These are phyloP conservation scores for Dryadomyces quercivorus DNA, from an alignment of 2,329 filamentous ascomycete species.

Conservation along the genomic window DNA sequence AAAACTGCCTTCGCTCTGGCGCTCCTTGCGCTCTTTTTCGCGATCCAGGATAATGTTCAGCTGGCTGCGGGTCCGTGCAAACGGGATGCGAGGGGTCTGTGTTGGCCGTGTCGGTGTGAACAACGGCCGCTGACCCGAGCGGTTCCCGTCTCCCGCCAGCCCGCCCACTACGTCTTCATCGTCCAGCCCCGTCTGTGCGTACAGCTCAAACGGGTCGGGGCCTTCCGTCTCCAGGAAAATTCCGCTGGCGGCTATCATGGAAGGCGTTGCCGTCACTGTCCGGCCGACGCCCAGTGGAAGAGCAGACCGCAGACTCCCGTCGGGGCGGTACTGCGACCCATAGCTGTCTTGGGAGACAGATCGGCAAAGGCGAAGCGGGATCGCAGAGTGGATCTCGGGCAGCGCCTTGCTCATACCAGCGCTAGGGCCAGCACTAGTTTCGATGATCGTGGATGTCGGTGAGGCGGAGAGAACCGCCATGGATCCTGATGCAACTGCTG, in stretches of 20 bases:
- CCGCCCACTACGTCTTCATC: neutral
- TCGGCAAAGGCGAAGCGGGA: conserved; percentile 4
- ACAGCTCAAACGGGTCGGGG: conserved; percentile 7
- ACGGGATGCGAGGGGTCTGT: conserved; percentile 29
- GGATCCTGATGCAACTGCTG: too few relatives aligned
- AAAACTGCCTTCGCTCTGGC: conserved; percentile 20
- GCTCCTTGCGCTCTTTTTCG: conserved; percentile 27
- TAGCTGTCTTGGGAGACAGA: conserved; percentile 11
- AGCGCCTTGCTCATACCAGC: neutral
- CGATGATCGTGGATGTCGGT: too few relatives aligned
- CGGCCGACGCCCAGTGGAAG: conserved; percentile 1
- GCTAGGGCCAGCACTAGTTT: neutral
- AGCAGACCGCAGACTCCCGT: neutral
- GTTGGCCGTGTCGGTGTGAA: conserved; percentile 39
- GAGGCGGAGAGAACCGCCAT: too few relatives aligned
- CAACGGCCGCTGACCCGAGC: conserved; percentile 17
- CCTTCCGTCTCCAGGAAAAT: conserved; percentile 9
- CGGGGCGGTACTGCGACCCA: neutral
- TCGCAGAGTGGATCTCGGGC: neutral
- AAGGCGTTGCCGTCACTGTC: conserved; percentile 2
- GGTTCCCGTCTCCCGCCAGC: too few relatives aligned
- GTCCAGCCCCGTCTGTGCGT: conserved; percentile 4
- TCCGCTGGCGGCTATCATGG: conserved; percentile 6
- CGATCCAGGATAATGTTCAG: conserved; percentile 44
- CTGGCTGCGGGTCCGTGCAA: conserved; percentile 49